Conservation (phyloP, 371 early-diverging fungal species). For the Mucor irregularis region DNA sequence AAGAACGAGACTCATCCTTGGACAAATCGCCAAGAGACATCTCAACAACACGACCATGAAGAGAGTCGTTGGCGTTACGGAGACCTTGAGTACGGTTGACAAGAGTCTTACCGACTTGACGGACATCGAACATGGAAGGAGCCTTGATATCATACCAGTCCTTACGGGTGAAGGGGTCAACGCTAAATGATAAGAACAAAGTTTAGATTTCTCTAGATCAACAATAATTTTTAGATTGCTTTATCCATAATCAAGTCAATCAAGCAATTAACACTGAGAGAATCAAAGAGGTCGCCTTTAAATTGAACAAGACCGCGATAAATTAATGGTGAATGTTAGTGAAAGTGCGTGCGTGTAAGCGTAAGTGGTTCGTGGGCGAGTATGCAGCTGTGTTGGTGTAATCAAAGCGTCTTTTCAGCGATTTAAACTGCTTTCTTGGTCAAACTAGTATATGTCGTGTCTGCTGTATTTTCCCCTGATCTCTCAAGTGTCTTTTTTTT, state of each 20-base stretch:
- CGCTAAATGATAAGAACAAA: constrained; percentile 41
- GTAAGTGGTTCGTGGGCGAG: not conserved
- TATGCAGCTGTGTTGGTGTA: too few relatives aligned
- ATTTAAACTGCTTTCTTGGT: too few relatives aligned
- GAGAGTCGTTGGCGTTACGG: constrained; percentile 94
- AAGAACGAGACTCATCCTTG: constrained; percentile 93
- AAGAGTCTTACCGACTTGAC: constrained; percentile 97
- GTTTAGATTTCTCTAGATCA: too few relatives aligned
- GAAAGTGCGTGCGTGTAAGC: not conserved
- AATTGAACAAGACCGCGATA: too few relatives aligned
- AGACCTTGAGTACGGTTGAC: constrained; percentile 99
- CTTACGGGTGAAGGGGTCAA: constrained; percentile 97
- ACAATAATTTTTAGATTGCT: too few relatives aligned
- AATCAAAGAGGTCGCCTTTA: too few relatives aligned
- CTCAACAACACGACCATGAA: constrained; percentile 98
- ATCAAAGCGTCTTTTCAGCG: too few relatives aligned
- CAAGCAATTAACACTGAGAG: not conserved
- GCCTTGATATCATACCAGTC: constrained; percentile 99
- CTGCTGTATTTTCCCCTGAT: too few relatives aligned
- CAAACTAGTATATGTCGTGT: too few relatives aligned
- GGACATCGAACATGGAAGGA: constrained; percentile 93
- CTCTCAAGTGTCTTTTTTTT: constrained; percentile 11
- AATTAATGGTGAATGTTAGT: not conserved
- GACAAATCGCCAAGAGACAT: constrained; percentile 98
- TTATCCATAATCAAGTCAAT: too few relatives aligned